phyloP scores from a whole-genome alignment of 164 flowering plant species.

The Aristolochia contorta region DNA sequence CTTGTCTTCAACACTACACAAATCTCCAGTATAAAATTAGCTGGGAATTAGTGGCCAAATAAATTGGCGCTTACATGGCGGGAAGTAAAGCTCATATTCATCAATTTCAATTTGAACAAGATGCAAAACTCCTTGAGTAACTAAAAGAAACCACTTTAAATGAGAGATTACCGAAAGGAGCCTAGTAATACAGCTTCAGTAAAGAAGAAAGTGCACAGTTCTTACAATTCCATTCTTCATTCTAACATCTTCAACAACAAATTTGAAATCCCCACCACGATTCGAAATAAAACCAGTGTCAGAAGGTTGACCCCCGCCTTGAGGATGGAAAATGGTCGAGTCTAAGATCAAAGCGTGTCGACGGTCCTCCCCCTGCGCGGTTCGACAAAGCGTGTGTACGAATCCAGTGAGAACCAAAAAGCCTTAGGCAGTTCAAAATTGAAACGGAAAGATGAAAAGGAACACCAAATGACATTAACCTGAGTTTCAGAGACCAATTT shows the following conservation, averaged over 20 bases:
- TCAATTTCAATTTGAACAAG: too few species aligned
- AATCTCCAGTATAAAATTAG: too few species aligned
- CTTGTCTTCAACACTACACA: too few species aligned
- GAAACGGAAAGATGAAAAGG: too few species aligned
- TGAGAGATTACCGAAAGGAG: background rate
- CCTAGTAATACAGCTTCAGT: background rate
- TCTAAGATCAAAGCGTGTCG: constrained; percentile 51
- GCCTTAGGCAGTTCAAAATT: background rate
- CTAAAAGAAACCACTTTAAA: background rate
- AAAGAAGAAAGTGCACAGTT: too few species aligned
- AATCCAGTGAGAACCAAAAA: background rate
- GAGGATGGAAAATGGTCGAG: constrained; percentile 81
- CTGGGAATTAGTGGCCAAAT: too few species aligned
- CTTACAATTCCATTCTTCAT: constrained; percentile 59
- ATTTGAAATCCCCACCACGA: constrained; percentile 28
- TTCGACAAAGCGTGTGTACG: background rate
- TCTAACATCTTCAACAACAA: constrained; percentile 68
- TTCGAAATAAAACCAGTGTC: constrained; percentile 54
- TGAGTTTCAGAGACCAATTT: constrained; percentile 30
- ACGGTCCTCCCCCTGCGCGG: constrained; percentile 46
- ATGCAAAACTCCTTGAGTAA: too few species aligned
- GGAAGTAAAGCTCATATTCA: too few species aligned
- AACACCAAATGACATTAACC: constrained; percentile 19
- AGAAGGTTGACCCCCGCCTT: constrained; percentile 87
- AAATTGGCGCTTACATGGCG: too few species aligned